Percentiles rank a stretch among this genome's conserved stretches.
Evolutionary conservation across 345 rosid species (phyloP).

Genomic region (Gossypium bickii): DNA sequence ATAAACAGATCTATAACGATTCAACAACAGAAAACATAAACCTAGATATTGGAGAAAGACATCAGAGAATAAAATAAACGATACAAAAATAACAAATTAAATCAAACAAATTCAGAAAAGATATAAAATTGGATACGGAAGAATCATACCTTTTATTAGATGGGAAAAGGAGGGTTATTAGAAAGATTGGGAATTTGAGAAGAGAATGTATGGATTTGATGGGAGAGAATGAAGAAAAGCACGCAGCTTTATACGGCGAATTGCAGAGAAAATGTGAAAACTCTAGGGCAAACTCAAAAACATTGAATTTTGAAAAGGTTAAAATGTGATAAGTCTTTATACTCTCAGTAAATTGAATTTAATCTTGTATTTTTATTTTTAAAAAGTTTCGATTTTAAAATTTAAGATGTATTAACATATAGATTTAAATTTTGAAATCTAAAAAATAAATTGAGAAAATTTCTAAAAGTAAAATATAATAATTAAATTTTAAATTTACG

Average conservation of each 20-base stretch:
- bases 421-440: too few species aligned
- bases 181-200: background rate
- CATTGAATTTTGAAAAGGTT: background rate
- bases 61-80: background rate
- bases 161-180: background rate
- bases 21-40: conserved; percentile 1
- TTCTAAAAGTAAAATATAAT: too few species aligned
- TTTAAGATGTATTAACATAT: too few species aligned
- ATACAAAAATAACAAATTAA: background rate
- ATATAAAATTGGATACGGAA: background rate
- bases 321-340: too few species aligned
- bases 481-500: too few species aligned
- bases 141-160: conserved; percentile 6
- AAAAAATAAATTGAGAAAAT: too few species aligned
- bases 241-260: conserved; percentile 1
- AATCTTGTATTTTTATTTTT: too few species aligned
- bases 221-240: background rate
- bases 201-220: background rate
- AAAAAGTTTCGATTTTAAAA: too few species aligned
- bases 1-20: background rate
- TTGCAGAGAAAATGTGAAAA: background rate
- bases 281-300: conserved; percentile 21
- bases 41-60: background rate
- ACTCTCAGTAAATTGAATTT: too few species aligned
- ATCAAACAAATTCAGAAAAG: background rate